Conservation (phyloP, 352 stramenopile genomes). For the Pythium apleroticum region DNA sequence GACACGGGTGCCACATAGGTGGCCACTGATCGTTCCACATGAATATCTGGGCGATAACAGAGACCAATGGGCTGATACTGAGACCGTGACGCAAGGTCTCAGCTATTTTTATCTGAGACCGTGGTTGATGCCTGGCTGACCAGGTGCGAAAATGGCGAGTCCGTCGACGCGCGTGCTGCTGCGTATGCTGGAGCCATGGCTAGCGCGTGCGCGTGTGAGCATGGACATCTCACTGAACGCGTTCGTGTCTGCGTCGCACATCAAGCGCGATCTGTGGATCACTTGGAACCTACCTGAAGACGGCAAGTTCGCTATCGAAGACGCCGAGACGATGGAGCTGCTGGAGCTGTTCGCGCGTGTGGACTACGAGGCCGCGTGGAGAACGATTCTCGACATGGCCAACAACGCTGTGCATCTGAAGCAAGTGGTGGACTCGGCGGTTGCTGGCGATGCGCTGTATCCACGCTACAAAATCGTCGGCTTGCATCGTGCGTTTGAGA, state of each 20-base stretch:
- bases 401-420: background rate
- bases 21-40: no score
- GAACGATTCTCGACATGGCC: background rate
- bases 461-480: background rate
- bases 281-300: background rate
- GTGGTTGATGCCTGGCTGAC: no score
- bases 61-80: no score
- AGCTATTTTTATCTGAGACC: no score
- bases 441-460: background rate
- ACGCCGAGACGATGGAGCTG: background rate
- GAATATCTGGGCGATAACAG: no score
- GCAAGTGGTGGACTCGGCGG: background rate
- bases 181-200: background rate
- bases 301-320: background rate
- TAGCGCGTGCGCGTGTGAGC: background rate
- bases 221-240: background rate
- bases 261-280: background rate
- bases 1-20: no score
- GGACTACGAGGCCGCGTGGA: background rate
- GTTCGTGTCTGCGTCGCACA: background rate
- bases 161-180: no score
- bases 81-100: no score
- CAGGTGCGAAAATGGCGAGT: no score
- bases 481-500: background rate
- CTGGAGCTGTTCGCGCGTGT: background rate